Percentiles rank a stretch among this genome's conserved stretches.
phyloP scores from a whole-genome alignment of 2,329 filamentous ascomycete genomes.

The Sporothrix variecibatus region DNA sequence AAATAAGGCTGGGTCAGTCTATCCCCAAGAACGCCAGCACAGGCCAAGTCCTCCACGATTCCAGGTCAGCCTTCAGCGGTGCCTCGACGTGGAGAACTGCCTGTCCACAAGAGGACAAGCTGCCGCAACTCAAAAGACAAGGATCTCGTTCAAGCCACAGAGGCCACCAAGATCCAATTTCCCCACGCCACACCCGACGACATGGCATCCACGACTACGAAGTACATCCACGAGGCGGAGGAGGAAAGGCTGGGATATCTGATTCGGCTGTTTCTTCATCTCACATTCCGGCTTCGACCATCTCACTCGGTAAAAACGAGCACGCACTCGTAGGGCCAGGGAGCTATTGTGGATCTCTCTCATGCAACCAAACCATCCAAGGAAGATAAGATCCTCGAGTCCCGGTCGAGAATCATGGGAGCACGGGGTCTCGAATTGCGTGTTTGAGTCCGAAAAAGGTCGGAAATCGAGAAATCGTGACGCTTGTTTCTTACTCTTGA shows the following conservation, averaged over 20 bases:
- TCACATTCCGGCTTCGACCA: not conserved
- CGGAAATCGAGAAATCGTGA: not conserved
- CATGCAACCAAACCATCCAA: not conserved
- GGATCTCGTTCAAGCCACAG: constrained; percentile 7
- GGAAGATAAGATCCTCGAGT: not conserved
- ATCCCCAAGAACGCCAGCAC: not conserved
- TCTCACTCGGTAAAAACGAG: not conserved
- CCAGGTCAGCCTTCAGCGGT: constrained; percentile 15
- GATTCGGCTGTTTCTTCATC: not conserved
- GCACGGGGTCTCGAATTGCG: not conserved
- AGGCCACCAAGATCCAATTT: not conserved
- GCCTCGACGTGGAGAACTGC: not conserved
- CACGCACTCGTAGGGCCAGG: not conserved
- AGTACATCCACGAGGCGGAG: not conserved
- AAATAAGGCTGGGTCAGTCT: not conserved
- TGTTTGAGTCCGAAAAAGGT: not conserved
- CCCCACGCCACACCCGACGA: not conserved
- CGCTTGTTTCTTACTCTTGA: not conserved
- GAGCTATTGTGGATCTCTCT: not conserved
- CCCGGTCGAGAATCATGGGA: not conserved
- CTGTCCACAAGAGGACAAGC: not conserved
- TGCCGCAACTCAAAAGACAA: not conserved
- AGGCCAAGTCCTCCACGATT: not conserved
- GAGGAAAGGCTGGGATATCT: not conserved
- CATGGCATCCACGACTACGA: not conserved